Evolutionary conservation across 2,329 filamentous ascomycete genomes (phyloP).

Genomic region (Fusarium sp.): DNA sequence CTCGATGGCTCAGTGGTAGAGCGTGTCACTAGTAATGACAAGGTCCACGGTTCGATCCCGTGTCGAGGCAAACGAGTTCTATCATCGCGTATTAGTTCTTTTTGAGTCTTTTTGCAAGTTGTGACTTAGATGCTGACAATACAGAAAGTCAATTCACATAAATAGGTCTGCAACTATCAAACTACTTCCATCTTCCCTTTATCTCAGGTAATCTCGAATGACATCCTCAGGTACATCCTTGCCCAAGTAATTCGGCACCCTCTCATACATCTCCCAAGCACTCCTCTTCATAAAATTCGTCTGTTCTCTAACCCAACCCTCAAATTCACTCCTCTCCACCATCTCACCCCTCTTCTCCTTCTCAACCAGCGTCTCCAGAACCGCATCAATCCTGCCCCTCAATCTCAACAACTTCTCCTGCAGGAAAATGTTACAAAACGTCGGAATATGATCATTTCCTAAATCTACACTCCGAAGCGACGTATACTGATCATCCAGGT

Average conservation of each 20-base stretch:
- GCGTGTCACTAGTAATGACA: conserved; percentile 6
- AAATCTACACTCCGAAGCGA: background rate
- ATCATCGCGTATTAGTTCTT: accelerated
- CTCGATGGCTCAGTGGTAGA: conserved; percentile 4
- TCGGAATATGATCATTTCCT: background rate
- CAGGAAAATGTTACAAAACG: background rate
- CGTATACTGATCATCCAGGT: conserved; percentile 1
- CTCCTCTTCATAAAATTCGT: background rate
- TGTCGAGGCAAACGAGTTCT: background rate
- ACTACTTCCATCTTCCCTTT: background rate
- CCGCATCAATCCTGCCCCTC: background rate
- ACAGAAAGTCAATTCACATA: accelerated
- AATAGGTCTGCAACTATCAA: accelerated
- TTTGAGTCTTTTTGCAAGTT: background rate
- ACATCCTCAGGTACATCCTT: background rate
- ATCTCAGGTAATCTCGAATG: background rate
- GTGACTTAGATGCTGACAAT: accelerated
- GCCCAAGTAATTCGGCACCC: background rate
- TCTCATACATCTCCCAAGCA: conserved; percentile 1
- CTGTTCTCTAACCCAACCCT: background rate
- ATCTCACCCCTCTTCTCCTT: background rate
- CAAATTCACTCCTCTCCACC: background rate
- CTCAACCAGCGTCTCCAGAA: background rate
- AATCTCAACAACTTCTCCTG: background rate
- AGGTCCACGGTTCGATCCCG: conserved; percentile 4